Evolutionary conservation across 2,329 filamentous ascomycete genomes (phyloP), one percentile per base, ranked within the genome.

Genomic region (Cercospora beticola): DNA sequence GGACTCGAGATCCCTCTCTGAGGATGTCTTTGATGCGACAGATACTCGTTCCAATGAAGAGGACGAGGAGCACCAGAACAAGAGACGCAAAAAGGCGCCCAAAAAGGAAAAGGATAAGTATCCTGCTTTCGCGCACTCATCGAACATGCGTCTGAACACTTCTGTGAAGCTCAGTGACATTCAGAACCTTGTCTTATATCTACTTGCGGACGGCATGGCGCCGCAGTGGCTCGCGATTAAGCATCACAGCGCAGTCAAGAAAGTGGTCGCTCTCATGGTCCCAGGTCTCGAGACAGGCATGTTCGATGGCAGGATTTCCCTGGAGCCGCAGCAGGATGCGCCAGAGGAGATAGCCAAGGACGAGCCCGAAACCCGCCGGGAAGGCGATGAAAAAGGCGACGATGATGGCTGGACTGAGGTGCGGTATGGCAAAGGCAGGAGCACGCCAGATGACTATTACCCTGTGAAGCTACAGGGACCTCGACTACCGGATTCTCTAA

Each of bases 281-380:
- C 95, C 95, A 10, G 95, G 95, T 0, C 82, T 99, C 26, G 94
- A 98, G 77, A 87, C 92, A 75, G 91, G 89, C 70, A 95, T 98
- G 91, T 97, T 98, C 81, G 88, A 91, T 78, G 85, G 87, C 40
- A 82, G 80, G 3, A 80, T 87, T 36, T 72, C 79, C 28, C 70
- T 82, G 28, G 62, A 66, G 4, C 61, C 66, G 6, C 43, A 66
- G 33, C 56, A 65, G 21, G 62, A 61, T 30, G 46, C 43, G 14
- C 49, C 14, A 16, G 12, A n/a, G 26, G 21, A 63, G 26, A 33
- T 52, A 10, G 10, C 58, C 52, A 60, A 62, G 56, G 61, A 60
- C 64, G 69, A 8, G 26, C 30, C 31, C 18, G 60, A 61, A 26
- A 9, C 23, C 16, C 46, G 33, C 31, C 36, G 31, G 26, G n/a